These are phyloP conservation scores for Talaromyces sp. DNA, from an alignment of 2,329 filamentous ascomycete species.

Conservation along the genomic window DNA sequence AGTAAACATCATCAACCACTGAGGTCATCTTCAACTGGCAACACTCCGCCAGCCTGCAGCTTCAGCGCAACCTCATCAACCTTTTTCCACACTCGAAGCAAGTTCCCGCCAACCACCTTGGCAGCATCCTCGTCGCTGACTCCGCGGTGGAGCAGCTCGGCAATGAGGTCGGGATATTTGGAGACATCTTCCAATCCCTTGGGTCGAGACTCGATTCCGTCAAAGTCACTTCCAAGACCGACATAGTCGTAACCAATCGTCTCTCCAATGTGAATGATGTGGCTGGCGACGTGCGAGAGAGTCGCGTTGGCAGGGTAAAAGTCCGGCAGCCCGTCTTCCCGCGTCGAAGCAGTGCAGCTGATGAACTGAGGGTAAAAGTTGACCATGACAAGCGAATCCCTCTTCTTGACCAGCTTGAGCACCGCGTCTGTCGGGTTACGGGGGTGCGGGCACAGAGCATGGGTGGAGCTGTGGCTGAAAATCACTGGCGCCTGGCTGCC, in stretches of 20 bases:
- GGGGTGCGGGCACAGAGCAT: slow-evolving; percentile 76
- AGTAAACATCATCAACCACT: neutral
- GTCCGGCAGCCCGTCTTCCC: slow-evolving; percentile 61
- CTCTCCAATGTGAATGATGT: slow-evolving; percentile 77
- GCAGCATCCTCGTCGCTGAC: slow-evolving; percentile 68
- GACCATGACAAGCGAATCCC: slow-evolving; percentile 78
- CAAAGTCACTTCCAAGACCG: slow-evolving; percentile 84
- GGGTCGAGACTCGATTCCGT: slow-evolving; percentile 60
- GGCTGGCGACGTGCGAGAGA: slow-evolving; percentile 69
- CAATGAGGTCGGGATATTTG: slow-evolving; percentile 73
- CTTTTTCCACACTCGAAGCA: slow-evolving; percentile 77
- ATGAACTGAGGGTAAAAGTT: slow-evolving; percentile 84
- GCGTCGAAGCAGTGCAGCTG: slow-evolving; percentile 60
- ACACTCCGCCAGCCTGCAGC: slow-evolving; percentile 55
- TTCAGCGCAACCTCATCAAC: slow-evolving; percentile 66
- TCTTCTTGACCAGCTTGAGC: slow-evolving; percentile 67
- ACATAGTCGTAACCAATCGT: slow-evolving; percentile 83
- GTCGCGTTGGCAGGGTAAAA: slow-evolving; percentile 65
- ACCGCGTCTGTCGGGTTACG: slow-evolving; percentile 86
- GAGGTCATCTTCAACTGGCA: slow-evolving; percentile 40
- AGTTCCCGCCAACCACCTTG: slow-evolving; percentile 73
- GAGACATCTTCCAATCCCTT: slow-evolving; percentile 77
- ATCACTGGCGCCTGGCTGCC: slow-evolving; percentile 79
- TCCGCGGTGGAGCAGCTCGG: slow-evolving; percentile 66
- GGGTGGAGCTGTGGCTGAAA: slow-evolving; percentile 81